phyloP scores from a whole-genome alignment of 306 rosid genomes.

The Pyrus pyrifolia region DNA sequence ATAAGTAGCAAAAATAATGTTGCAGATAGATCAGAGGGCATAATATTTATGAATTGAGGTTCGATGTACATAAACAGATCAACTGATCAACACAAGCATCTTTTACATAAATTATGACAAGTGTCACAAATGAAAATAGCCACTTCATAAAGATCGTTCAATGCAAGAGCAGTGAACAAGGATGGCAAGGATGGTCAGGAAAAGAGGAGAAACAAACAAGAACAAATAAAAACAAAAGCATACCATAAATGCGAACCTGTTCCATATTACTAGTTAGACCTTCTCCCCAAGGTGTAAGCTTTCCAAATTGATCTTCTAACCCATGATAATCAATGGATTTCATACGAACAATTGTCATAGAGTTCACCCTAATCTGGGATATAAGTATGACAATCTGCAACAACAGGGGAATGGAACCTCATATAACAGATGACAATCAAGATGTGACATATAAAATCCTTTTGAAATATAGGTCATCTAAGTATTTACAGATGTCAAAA shows the following conservation, averaged over 20 bases:
- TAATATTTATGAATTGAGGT: neutral
- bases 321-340: conserved; percentile 52
- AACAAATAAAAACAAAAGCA: neutral
- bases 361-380: conserved; percentile 86
- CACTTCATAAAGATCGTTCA: neutral
- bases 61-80: neutral
- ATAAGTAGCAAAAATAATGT: conserved; percentile 23
- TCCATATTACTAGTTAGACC: conserved; percentile 60
- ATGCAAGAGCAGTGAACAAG: neutral
- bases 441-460: neutral
- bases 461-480: neutral
- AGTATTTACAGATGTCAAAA: neutral
- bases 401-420: conserved; percentile 20
- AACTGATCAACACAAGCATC: neutral
- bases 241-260: conserved; percentile 50
- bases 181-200: neutral
- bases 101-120: neutral
- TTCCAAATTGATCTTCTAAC: conserved; percentile 26
- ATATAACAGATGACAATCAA: conserved; percentile 5
- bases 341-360: conserved; percentile 70
- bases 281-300: conserved; percentile 22
- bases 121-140: neutral
- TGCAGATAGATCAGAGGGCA: conserved; percentile 12
- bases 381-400: conserved; percentile 63
- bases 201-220: neutral